Evolutionary conservation across 805 yeast species (phyloP).

Genomic region (Nakazawaea ishiwadae): DNA sequence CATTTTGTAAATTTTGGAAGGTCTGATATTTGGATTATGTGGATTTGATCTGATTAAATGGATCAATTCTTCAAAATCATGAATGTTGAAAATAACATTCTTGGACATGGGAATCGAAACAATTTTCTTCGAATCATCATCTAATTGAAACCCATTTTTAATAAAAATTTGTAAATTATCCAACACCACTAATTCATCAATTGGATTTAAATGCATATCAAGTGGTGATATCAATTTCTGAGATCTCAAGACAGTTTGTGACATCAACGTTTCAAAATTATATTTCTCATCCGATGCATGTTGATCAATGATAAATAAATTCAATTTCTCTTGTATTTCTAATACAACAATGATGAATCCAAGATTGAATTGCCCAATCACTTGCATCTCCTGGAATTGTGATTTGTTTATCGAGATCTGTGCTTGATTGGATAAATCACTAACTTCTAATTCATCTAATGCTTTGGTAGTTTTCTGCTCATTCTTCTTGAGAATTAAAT

Average conservation of each 20-base stretch:
- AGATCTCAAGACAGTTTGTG: slow-evolving; percentile 42
- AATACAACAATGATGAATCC: slow-evolving; percentile 83
- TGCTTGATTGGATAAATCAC: not conserved
- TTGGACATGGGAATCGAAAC: slow-evolving; percentile 71
- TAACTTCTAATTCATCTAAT: not conserved
- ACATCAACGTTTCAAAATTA: slow-evolving; percentile 60
- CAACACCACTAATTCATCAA: slow-evolving; percentile 71
- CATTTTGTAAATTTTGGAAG: slow-evolving; percentile 77
- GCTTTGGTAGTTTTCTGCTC: not conserved
- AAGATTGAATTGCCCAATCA: slow-evolving; percentile 92
- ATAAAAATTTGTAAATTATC: slow-evolving; percentile 55
- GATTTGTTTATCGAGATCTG: slow-evolving; percentile 32
- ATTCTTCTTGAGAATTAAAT: not conserved
- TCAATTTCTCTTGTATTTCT: slow-evolving; percentile 31
- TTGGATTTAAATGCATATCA: slow-evolving; percentile 57
- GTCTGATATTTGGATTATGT: slow-evolving; percentile 37
- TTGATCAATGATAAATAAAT: slow-evolving; percentile 88
- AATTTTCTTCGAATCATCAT: slow-evolving; percentile 51
- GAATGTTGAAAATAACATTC: slow-evolving; percentile 55
- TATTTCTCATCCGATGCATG: slow-evolving; percentile 97
- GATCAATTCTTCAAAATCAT: slow-evolving; percentile 76
- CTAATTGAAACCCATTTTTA: slow-evolving; percentile 73
- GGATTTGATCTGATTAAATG: slow-evolving; percentile 57
- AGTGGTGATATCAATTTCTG: slow-evolving; percentile 68
- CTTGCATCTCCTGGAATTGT: slow-evolving; percentile 70